Base-by-base conservation (phyloP, 2,329 filamentous ascomycete species). In the Exophiala calicioides region DNA sequence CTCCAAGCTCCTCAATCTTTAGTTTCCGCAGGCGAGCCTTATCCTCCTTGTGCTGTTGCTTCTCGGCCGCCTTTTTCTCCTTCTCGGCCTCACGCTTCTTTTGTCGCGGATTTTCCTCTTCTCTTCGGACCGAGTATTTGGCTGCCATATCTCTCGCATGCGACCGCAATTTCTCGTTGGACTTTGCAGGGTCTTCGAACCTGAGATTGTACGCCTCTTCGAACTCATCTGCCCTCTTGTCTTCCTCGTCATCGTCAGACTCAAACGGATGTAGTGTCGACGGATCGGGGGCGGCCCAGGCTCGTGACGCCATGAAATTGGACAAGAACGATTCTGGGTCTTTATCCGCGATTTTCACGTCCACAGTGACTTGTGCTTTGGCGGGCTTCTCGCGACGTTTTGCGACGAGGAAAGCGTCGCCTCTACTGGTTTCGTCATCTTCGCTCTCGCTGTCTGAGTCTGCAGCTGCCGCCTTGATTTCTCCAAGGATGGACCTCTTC, bases 171-270 rank as follows among this genome's bases (percentile, higher is more conserved):
- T 86, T 84, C 68, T 95, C 89, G 63, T 96, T 96, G 60, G 88
- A 84, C 63, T 88, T 90, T 50, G 79, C 79, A 0, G 93, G 90
- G 60, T 97, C 88, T 65, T 98, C 93, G 62, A 98, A 98, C 24
- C 93, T 86, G 69, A 96, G 72, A 70, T 98, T 98, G 72, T 95
- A 98, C 3, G 90, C 90, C 56, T 87, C 79, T 70, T 98, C 93
- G 61, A 91, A 95, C 51, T 85, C 82, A 33, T 97, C 91, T 19
- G 90, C 90, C 34, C 81, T 78, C 20, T 80, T 77, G 21, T 87
- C 81, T 32, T 88, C 79, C 5, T 82, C 80, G n/a, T 82, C 88
- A 40, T 96, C 90, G 58, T 98, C 93, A 0, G 90, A 95, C 63
- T 96, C 89, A 47, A 98, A 86, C 0, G 90, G 87, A 59, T 90